Evolutionary conservation across 345 rosid genomes (phyloP), one percentile per base, ranked within the genome.

Genomic region (Isatis tinctoria): DNA sequence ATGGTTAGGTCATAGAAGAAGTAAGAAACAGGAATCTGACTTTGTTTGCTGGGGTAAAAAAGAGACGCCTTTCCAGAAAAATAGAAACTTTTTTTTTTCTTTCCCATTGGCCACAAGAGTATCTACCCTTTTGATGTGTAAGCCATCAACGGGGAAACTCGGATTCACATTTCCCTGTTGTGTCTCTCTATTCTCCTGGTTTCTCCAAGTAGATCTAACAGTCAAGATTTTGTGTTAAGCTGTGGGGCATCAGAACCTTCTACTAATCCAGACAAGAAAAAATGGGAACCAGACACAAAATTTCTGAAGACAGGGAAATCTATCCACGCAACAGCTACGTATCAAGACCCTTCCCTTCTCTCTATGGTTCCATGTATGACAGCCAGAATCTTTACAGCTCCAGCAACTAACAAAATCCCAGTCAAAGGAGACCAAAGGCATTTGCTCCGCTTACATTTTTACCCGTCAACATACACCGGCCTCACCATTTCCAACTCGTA

Each of bases 301-400:
- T 88, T 79, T 67, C 51, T 91, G 20, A 20, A 40, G 10, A 70
- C 83, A 4, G 69, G 65, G 4, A 69, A 68, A 37, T 82, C 90
- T 1, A 68, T 61, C 8, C 59, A 69, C 0, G 83, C 79, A 10
- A 79, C 74, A 65, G 90, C 97, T 36, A 68, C 82, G 8, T 73
- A 67, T 65, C 94, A 90, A 70, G 96, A 90, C 54, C 85, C 97
- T 72, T 83, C 93, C 0, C 88, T 88, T 67, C 73, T 67, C 37
- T 88, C 96, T 0, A 48, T 71, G 4, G 43, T 90, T 60, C 98
- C 97, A 4, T 89, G 81, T 72, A 89, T 90, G 97, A 81, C 82
- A 8, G 94, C 94, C 4, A 83, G 98, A 71, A 78, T 88, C 48
- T 88, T 92, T 67, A 60, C 71, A 16, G 69, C 89, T 13, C 85